Conservation (phyloP, 1,284 basidiomycete species). For the Coniferiporia weirii region DNA sequence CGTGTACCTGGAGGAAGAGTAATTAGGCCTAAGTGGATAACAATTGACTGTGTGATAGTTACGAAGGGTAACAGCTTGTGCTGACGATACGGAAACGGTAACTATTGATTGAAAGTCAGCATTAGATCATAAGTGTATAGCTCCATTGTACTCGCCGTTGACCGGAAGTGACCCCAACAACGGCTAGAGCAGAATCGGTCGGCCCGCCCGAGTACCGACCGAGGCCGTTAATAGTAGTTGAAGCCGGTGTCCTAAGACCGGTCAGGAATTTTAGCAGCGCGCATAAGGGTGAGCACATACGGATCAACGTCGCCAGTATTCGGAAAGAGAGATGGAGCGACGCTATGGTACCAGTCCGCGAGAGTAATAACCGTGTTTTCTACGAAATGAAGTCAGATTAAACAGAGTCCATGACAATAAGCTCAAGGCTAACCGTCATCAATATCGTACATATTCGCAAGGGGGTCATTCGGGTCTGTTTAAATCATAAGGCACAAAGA, state of each 20-base stretch:
- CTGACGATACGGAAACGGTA: conserved; percentile 19
- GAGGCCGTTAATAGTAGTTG: conserved; percentile 49
- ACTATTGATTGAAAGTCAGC: background rate
- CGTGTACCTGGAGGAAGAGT: conserved; percentile 31
- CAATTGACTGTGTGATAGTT: conserved; percentile 22
- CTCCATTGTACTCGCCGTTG: conserved; percentile 6
- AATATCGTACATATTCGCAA: conserved; percentile 37
- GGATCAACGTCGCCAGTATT: conserved; percentile 19
- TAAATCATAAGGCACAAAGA: background rate
- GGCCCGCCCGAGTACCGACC: conserved; percentile 30
- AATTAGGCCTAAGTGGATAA: conserved; percentile 27
- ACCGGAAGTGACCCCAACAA: conserved; percentile 24
- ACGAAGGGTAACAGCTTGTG: conserved; percentile 20
- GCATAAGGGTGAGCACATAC: conserved; percentile 6
- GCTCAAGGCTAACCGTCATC: conserved; percentile 32
- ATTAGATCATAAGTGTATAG: background rate
- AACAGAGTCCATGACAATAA: background rate
- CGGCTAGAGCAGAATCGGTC: conserved; percentile 22
- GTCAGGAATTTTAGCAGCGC: background rate
- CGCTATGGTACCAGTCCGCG: conserved; percentile 37
- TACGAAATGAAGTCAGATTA: conserved; percentile 13
- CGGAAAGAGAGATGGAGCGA: conserved; percentile 19
- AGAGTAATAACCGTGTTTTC: conserved; percentile 36
- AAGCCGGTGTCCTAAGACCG: conserved; percentile 29
- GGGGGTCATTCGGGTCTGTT: conserved; percentile 38